A percentile compares a stretch with the other conserved stretches of the same genome.
These are phyloP conservation scores for Fusarium haematococcum DNA, from an alignment of 2,329 filamentous ascomycete genomes.

Conservation along the genomic window DNA sequence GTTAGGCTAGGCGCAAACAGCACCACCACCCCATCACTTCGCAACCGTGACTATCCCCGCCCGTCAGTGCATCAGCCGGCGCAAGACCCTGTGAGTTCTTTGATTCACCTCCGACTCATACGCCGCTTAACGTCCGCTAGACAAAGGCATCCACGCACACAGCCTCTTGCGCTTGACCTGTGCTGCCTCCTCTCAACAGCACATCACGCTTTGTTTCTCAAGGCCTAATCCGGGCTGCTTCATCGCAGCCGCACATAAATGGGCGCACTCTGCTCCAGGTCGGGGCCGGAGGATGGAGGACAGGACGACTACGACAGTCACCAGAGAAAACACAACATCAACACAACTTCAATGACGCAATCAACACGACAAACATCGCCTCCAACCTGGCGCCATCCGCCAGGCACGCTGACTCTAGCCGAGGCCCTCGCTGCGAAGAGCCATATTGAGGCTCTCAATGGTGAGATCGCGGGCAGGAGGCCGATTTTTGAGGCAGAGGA, in stretches of 20 bases:
- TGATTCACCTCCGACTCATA: constrained; percentile 22
- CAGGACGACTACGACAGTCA: constrained; percentile 17
- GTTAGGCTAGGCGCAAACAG: constrained; percentile 15
- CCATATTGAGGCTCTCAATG: constrained; percentile 44
- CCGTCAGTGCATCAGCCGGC: constrained; percentile 19
- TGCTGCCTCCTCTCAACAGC: constrained; percentile 3
- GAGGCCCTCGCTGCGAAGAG: constrained; percentile 40
- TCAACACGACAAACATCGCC: constrained; percentile 22
- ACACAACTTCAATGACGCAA: constrained; percentile 22
- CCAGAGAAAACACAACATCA: constrained; percentile 10
- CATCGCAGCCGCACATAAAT: constrained; percentile 33
- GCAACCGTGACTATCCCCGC: constrained; percentile 20
- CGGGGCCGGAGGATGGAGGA: constrained; percentile 27
- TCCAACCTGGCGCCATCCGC: constrained; percentile 9
- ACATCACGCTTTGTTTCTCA: constrained; percentile 1
- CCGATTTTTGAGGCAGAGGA: not conserved
- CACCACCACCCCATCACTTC: not conserved
- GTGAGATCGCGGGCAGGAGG: constrained; percentile 29
- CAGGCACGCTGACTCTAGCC: not conserved
- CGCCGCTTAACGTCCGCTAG: not conserved
- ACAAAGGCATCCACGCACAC: constrained; percentile 12
- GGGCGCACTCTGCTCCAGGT: constrained; percentile 44
- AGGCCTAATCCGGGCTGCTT: not conserved
- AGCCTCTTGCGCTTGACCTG: not conserved
- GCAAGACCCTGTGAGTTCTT: constrained; percentile 34